Base-by-base conservation (phyloP, 169 alveolate species). In the Eimeria sp. region DNA sequence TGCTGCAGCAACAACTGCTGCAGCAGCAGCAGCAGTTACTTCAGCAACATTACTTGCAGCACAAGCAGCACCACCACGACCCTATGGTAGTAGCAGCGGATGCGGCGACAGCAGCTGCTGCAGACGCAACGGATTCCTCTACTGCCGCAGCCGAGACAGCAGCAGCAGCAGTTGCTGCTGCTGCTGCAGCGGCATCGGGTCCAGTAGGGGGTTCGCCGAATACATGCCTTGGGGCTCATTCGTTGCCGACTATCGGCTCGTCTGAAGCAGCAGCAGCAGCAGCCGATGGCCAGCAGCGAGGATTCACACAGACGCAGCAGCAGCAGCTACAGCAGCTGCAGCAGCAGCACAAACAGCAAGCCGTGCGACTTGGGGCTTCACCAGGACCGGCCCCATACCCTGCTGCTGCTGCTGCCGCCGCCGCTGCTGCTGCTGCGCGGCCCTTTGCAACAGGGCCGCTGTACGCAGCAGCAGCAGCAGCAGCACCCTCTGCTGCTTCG, bases 41-140 rank as follows among this genome's bases (percentile, higher is more conserved):
- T 89, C 95, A 73, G 95, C 96, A 72, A 34, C 96, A 76, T 27
- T 27, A 95, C 90, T 45, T 58, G 96, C 51, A 93, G 89, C 67
- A 88, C 54, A 30, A 80, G 95, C 70, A 57, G 49, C 61, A 61
- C 45, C 61, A 51, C 6, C 75, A 45, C 34, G 96, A 78, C 73
- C n/a, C 72, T 14, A 9, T 76, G 25, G 10, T 45, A 43, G 58
- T 94, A 22, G 87, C 94, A 67, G 83, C 80, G 34, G 89, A 57
- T n/a, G 61, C 67, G 16, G 90, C 65, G 27, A 47, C 25, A 27
- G 90, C 65, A 45, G 80, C 25, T n/a, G 43, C 80, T n/a, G 96
- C 95, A 58, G 95, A 94, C 47, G 84, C 94, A 76, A 43, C 57
- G 67, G 95, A 45, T 54, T 82, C 51, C 89, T 94, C 67, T 95